Percentiles rank a stretch among this genome's conserved stretches.
phyloP scores from a whole-genome alignment of 805 yeast species.

The Lipomyces sp. region DNA sequence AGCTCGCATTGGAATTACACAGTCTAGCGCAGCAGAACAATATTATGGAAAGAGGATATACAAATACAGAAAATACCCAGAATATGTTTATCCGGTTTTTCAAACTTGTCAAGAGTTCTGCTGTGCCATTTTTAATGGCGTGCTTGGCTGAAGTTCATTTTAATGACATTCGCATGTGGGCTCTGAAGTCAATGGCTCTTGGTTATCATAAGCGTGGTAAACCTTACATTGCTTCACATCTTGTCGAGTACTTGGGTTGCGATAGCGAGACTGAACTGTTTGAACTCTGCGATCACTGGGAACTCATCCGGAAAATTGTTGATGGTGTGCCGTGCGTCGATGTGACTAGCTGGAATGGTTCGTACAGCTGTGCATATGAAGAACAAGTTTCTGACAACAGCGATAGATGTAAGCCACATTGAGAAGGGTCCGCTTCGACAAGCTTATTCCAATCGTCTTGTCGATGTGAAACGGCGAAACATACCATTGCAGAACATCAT shows the following conservation, averaged over 20 bases:
- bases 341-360: constrained; percentile 50
- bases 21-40: constrained; percentile 67
- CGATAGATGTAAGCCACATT: constrained; percentile 40
- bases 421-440: constrained; percentile 54
- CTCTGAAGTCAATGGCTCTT: constrained; percentile 61
- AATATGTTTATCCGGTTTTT: constrained; percentile 71
- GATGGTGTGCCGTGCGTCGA: constrained; percentile 50
- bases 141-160: constrained; percentile 80
- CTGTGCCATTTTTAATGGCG: constrained; percentile 68
- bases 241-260: constrained; percentile 65
- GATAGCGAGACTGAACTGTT: constrained; percentile 60
- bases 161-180: constrained; percentile 76
- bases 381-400: neutral
- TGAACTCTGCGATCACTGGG: constrained; percentile 67
- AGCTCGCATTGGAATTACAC: constrained; percentile 72
- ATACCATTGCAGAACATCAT: constrained; percentile 47
- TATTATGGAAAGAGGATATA: constrained; percentile 52
- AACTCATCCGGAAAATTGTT: constrained; percentile 52
- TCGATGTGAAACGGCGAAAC: constrained; percentile 50
- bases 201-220: constrained; percentile 67
- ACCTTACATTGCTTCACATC: constrained; percentile 58
- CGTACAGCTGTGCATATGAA: constrained; percentile 28
- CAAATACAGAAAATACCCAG: constrained; percentile 60
- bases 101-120: constrained; percentile 54
- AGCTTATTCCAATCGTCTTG: constrained; percentile 49